Base-by-base conservation (phyloP, 1,139 yeast genomes). In the Debaryomyces fabryi region DNA sequence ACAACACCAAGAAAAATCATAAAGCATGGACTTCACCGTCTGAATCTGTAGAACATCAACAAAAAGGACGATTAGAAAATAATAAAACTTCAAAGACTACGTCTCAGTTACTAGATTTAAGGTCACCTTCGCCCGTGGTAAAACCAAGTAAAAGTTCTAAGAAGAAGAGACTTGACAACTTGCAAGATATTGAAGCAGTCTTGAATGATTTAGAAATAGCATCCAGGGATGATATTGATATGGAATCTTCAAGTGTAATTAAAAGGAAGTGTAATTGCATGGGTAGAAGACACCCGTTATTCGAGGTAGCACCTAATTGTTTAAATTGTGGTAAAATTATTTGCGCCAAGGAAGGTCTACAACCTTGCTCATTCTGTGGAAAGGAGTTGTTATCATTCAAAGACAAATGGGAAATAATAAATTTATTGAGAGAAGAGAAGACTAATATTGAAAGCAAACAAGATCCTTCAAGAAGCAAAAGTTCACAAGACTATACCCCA, bases 321-420 rank as follows among this genome's bases (percentile, higher is more conserved):
- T 69, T 93, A 39, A 85, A 86, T 50, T 95, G 99, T 67, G 99
- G 99, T 9, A 90, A 91, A 63, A 89, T 95, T 35, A 88, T 93
- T 2, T 95, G 99, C 69, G 78, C 79, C 3, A 85, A 85, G 58
- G 98, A 95, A 62, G 98, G 98, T 0, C 64, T 83, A n/a, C 90
- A 91, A 47, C 95, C 95, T 4, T 95, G 99, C 63, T 80, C 95
- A 2, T 88, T 72, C 54, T 93, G 99, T 69, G 90, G 91, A 0
- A 65, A 75, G 21, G 87, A 84, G 30, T 68, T 93, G 34, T 72
- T 93, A 15, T 76, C 84, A 4, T 62, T 67, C 7, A 77, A 78
- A 18, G 96, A 90, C 53, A 78, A 81, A 55, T 55, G 60, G n/a
- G 83, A 82, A 41, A 85, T 93, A 41, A 67, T 79, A 36, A 67